Base-by-base conservation (phyloP, 306 rosid species). In the Begonia masoniana region DNA sequence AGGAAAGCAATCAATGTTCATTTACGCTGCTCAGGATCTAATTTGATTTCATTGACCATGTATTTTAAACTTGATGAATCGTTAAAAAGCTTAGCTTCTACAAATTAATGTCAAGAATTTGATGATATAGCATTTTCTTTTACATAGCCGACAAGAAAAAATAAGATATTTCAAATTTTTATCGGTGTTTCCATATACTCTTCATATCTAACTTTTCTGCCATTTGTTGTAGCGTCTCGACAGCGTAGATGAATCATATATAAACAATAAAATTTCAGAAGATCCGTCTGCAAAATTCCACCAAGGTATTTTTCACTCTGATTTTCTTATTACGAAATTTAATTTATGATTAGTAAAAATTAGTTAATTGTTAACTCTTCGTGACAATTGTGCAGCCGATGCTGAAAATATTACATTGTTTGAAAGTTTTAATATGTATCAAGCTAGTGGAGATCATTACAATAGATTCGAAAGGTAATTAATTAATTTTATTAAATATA, bases 391-490 rank as follows among this genome's bases (percentile, higher is more conserved):
- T 59, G 56, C 82, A 89, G 96, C 78, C 59, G 82, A 73, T 6
- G 71, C 61, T 6, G 95, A 88, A 54, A 74, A 79, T 54, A 88
- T 88, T 43, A 82, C 93, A 45, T 49, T 88, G 64, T 9, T 58
- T 15, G 81, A 85, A 53, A 72, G 52, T 60, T 79, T 66, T 62
- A 82, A 77, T 42, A 47, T 76, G 55, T 69, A 69, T 72, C 77
- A 68, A 55, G 71, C 68, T 41, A 59, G 62, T 68, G 69, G 54
- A 12, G 66, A 74, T 55, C 46, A 61, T 17, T 76, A 48, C 62
- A 52, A 84, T 67, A 74, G 19, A 62, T 74, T 65, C 59, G 97
- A 84, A 59, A 84, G 97, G 97, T 88, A 53, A 56, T 50, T 57
- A 59, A 19, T 14, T 7, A 31, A 31, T 31, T 31, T 31, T 31